Evolutionary conservation across 768 basidiomycete species (phyloP).

Genomic region (Kwoniella europaea): DNA sequence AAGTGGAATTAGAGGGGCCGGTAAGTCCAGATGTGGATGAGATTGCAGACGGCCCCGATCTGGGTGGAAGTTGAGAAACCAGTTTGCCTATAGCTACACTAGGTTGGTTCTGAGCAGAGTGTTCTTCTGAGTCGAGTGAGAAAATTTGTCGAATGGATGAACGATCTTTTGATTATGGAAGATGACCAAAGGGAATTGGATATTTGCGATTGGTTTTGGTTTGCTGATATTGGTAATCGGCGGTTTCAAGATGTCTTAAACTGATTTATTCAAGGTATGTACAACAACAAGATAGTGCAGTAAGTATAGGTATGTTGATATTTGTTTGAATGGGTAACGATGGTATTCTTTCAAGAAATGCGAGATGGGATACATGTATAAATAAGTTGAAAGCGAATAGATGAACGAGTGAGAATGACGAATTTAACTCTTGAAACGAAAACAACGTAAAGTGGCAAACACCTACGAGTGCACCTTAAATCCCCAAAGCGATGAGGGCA

Average conservation of each 20-base stretch:
- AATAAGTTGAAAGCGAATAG: neutral
- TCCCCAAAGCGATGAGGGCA: neutral
- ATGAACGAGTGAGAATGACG: neutral
- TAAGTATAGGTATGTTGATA: neutral
- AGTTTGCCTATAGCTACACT: neutral
- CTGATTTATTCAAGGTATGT: neutral
- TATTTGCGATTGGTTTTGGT: neutral
- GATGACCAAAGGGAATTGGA: neutral
- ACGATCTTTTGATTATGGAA: neutral
- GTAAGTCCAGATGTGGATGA: neutral
- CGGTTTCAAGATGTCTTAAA: neutral
- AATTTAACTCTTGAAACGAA: neutral
- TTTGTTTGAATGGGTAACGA: neutral
- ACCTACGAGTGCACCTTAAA: neutral
- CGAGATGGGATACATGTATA: neutral
- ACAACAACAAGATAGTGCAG: neutral
- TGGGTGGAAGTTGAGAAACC: neutral
- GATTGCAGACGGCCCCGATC: slow-evolving; percentile 3
- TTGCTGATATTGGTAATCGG: neutral
- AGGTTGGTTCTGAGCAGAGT: too few relatives aligned
- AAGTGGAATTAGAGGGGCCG: slow-evolving; percentile 5
- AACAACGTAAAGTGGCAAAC: slow-evolving; percentile 16
- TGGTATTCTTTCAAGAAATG: neutral
- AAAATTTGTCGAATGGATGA: neutral
- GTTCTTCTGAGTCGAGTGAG: neutral